Percentiles rank a stretch among this genome's conserved stretches.
These are phyloP conservation scores for Vicia sativa DNA, from an alignment of 306 rosid species.

Conservation along the genomic window DNA sequence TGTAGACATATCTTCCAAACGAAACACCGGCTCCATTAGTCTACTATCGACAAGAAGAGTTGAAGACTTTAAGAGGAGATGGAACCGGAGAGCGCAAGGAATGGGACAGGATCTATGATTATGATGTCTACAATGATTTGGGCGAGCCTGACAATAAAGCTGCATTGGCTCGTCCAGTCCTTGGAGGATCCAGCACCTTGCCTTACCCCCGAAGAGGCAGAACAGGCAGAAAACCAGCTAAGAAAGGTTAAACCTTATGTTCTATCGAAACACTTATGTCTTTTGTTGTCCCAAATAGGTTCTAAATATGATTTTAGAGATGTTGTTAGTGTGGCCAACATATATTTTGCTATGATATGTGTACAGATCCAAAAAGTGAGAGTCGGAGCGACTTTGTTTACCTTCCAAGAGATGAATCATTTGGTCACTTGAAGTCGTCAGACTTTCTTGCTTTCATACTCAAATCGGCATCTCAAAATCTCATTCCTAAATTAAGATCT, in stretches of 20 bases:
- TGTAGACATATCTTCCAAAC: conserved; percentile 71
- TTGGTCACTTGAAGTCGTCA: conserved; percentile 68
- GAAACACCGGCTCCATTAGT: conserved; percentile 64
- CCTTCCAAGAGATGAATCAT: conserved; percentile 79
- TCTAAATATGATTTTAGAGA: not conserved
- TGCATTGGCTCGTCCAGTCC: conserved; percentile 57
- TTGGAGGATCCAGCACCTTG: conserved; percentile 62
- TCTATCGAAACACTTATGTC: not conserved
- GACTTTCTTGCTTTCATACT: conserved; percentile 66
- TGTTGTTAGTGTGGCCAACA: not conserved
- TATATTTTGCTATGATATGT: conserved; percentile 17
- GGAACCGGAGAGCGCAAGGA: conserved; percentile 72
- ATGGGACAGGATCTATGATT: conserved; percentile 77
- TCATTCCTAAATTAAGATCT: conserved; percentile 52
- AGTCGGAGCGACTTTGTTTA: conserved; percentile 52
- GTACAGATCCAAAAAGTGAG: conserved; percentile 59
- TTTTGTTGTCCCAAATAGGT: not conserved
- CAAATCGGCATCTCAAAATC: conserved; percentile 58
- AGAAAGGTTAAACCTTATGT: conserved; percentile 49
- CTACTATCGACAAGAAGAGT: conserved; percentile 57
- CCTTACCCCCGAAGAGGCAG: conserved; percentile 90
- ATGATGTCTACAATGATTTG: conserved; percentile 76
- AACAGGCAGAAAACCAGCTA: conserved; percentile 61
- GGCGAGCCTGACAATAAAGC: conserved; percentile 54
- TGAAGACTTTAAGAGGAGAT: conserved; percentile 63